These are phyloP conservation scores for Globisporangium orthogonon DNA, from an alignment of 352 stramenopile species.

Conservation along the genomic window DNA sequence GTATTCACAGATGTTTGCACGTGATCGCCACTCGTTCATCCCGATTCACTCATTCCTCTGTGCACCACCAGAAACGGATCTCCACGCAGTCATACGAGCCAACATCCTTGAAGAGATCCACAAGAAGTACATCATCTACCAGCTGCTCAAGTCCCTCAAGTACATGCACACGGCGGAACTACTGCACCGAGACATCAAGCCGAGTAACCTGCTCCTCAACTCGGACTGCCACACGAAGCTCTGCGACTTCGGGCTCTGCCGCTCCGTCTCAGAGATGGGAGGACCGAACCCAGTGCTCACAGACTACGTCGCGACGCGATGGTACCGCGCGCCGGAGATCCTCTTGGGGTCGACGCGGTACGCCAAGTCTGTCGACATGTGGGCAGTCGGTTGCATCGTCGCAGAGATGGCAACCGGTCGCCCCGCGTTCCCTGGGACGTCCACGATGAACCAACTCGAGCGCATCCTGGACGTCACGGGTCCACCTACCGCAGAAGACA, in stretches of 20 bases:
- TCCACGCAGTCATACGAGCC: constrained; percentile 93
- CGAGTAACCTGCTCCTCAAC: constrained; percentile 95
- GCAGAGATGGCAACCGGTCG: constrained; percentile 91
- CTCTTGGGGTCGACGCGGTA: constrained; percentile 92
- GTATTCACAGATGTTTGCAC: not conserved
- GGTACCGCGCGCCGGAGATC: constrained; percentile 95
- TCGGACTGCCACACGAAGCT: constrained; percentile 93
- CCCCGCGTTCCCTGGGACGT: constrained; percentile 92
- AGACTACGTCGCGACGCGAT: constrained; percentile 95
- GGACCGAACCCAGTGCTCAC: constrained; percentile 86
- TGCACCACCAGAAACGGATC: constrained; percentile 85
- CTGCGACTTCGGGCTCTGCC: constrained; percentile 95
- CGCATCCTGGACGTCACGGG: constrained; percentile 94
- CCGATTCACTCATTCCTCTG: not conserved
- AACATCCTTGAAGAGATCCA: constrained; percentile 95
- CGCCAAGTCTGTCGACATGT: constrained; percentile 92
- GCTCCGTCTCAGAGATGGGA: constrained; percentile 85
- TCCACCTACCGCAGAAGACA: constrained; percentile 82
- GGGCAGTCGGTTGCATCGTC: constrained; percentile 91
- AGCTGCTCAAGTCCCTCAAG: constrained; percentile 95
- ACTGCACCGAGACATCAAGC: constrained; percentile 96
- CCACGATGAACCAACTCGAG: constrained; percentile 96
- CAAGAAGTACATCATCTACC: constrained; percentile 97
- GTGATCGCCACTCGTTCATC: not conserved
- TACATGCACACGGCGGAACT: constrained; percentile 95